phyloP scores from a whole-genome alignment of 2,329 filamentous ascomycete species.

The Metarhizium sp. region DNA sequence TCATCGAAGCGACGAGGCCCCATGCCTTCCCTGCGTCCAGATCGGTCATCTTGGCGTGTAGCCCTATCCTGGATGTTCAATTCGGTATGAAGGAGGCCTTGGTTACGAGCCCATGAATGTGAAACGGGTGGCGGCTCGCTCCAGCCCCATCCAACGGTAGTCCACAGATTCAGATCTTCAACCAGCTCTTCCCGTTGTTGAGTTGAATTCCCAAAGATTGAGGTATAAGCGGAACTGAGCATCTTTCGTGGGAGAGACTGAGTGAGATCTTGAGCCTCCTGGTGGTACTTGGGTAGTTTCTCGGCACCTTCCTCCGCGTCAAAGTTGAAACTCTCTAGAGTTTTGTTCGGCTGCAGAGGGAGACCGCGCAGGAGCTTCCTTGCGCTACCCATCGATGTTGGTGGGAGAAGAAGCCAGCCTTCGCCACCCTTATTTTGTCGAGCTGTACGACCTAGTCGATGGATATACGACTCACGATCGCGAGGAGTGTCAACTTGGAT shows the following conservation, averaged over 20 bases:
- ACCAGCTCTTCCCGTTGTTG: constrained; percentile 31
- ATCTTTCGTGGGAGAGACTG: constrained; percentile 24
- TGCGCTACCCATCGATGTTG: constrained; percentile 40
- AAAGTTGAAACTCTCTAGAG: constrained; percentile 41
- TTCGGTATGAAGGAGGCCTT: constrained; percentile 21
- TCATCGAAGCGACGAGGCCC: constrained; percentile 8
- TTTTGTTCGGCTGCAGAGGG: constrained; percentile 47
- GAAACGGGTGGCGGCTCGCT: constrained; percentile 32
- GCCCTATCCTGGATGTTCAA: constrained; percentile 23
- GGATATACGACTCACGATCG: constrained; percentile 63
- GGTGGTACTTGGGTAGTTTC: constrained; percentile 35
- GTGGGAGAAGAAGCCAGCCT: constrained; percentile 56
- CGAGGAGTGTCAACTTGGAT: constrained; percentile 60
- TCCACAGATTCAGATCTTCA: constrained; percentile 44
- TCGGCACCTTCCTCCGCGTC: constrained; percentile 44
- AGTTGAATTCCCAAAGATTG: constrained; percentile 43
- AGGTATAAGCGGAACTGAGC: constrained; percentile 39
- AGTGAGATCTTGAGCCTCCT: constrained; percentile 32
- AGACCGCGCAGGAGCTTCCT: constrained; percentile 45
- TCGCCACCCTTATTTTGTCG: constrained; percentile 66
- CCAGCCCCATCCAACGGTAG: constrained; percentile 41
- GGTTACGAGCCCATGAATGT: constrained; percentile 17
- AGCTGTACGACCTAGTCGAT: constrained; percentile 67
- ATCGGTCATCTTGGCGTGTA: neutral
- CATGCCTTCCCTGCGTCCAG: constrained; percentile 8